These are phyloP conservation scores for Mortierella sp. DNA, from an alignment of 371 early-diverging fungal species.

Conservation along the genomic window DNA sequence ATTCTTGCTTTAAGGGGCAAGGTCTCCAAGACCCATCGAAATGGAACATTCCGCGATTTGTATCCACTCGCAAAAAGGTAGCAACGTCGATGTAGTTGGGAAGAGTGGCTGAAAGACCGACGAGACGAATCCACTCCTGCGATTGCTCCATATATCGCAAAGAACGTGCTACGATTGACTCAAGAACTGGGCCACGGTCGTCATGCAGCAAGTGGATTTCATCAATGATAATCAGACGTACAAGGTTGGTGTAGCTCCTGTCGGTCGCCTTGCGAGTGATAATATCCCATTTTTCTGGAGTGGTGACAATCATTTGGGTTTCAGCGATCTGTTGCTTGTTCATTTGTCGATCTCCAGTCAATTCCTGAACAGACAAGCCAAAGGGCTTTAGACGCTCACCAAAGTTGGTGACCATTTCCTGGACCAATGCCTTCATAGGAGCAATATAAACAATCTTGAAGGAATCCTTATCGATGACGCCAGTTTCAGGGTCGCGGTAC, in stretches of 20 bases:
- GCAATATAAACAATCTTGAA: slow-evolving; percentile 99
- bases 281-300: slow-evolving; percentile 99
- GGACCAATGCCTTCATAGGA: slow-evolving; percentile 99
- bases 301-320: slow-evolving; percentile 98
- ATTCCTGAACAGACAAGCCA: slow-evolving; percentile 94
- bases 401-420: slow-evolving; percentile 98
- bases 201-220: slow-evolving; percentile 99
- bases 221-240: slow-evolving; percentile 97
- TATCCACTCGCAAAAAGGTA: slow-evolving; percentile 93
- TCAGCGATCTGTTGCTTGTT: slow-evolving; percentile 95
- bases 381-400: slow-evolving; percentile 79
- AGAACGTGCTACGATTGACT: slow-evolving; percentile 95
- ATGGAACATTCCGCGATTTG: slow-evolving; percentile 86
- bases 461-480: slow-evolving; percentile 81
- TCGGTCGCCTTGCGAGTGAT: slow-evolving; percentile 97
- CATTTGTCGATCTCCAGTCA: slow-evolving; percentile 98
- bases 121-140: slow-evolving; percentile 93
- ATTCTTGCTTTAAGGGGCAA: slow-evolving; percentile 95
- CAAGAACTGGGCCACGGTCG: slow-evolving; percentile 98
- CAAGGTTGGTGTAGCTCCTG: slow-evolving; percentile 91
- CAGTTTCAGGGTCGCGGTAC: slow-evolving; percentile 80
- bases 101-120: slow-evolving; percentile 99
- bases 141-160: slow-evolving; percentile 92
- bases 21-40: slow-evolving; percentile 97
- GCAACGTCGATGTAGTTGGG: slow-evolving; percentile 99